Base-by-base conservation (phyloP, 768 basidiomycete species). In the Baorangia bicolor region DNA sequence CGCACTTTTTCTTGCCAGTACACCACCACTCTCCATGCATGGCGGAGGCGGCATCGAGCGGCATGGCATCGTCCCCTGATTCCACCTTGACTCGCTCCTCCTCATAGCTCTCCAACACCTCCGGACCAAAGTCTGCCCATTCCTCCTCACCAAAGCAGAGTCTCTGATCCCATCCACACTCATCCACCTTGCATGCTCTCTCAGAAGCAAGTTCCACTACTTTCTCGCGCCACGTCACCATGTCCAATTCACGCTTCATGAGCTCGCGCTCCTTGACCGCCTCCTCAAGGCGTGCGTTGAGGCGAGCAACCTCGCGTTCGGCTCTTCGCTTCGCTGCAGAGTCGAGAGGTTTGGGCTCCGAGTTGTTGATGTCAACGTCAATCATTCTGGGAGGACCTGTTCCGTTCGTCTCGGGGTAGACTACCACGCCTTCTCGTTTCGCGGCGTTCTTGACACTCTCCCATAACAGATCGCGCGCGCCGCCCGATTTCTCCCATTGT, bases 81-180 rank as follows among this genome's bases (percentile, higher is more conserved):
- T 68, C 69, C 14, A 49, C 53, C 53, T 76, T 75, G 28, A 66
- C 65, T 41, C 77, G 76, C 13, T 69, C 74, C 48, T 77, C 75
- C 31, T 85, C 86, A 58, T 92, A 91, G 62, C 84, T 86, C 66
- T 91, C 86, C 63, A 90, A 62, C 25, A 86, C 87, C 16, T 80
- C 81, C 3, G 72, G 75, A 10, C 84, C 87, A 69, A 85, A 87
- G 46, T 87, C 87, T 35, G 74, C 79, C 77, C 84, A 92, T 67
- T 91, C 89, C 54, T 86, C 84, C 44, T 92, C 89, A n/a, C 87
- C 87, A 66, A 87, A 86, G 56, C 88, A 88, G 23, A 97, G 76
- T 30, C 94, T 79, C 63, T 87, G 85, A 69, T 97, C 94, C 86
- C 93, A 94, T 5, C 94, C 93, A 71, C 94, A 97, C 62, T 84